Evolutionary conservation across 768 basidiomycete genomes (phyloP).

Genomic region (Leucocoprinus sp.): DNA sequence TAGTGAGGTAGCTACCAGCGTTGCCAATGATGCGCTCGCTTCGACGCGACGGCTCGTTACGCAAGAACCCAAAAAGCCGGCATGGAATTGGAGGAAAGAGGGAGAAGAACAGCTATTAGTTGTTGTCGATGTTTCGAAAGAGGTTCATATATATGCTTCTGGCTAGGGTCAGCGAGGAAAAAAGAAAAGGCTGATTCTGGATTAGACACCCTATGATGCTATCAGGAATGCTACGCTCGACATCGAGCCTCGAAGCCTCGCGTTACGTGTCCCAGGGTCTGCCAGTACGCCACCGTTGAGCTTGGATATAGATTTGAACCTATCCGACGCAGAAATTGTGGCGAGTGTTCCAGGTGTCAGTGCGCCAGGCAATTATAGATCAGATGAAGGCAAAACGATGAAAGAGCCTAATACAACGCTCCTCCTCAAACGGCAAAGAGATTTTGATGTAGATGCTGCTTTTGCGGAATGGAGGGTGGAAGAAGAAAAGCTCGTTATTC

Average conservation of each 20-base stretch:
- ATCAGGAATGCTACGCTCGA: conserved; percentile 49
- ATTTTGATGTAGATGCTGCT: conserved; percentile 55
- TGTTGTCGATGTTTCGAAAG: conserved; percentile 41
- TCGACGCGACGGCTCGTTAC: not conserved
- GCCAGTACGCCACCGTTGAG: conserved; percentile 20
- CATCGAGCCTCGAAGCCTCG: conserved; percentile 52
- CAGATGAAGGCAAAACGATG: conserved; percentile 13
- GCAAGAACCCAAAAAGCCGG: conserved; percentile 4
- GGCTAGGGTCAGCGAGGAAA: conserved; percentile 16
- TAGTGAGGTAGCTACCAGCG: conserved; percentile 15
- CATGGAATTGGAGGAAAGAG: conserved; percentile 49
- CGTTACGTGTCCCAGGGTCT: conserved; percentile 38
- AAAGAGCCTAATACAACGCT: conserved; percentile 28
- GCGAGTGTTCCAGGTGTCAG: conserved; percentile 7
- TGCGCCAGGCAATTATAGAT: conserved; percentile 4
- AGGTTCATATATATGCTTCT: conserved; percentile 34
- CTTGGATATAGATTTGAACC: conserved; percentile 51
- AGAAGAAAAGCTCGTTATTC: conserved; percentile 40
- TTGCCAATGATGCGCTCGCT: not conserved
- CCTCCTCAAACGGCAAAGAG: conserved; percentile 47
- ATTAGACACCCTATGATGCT: conserved; percentile 35
- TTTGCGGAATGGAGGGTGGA: conserved; percentile 61
- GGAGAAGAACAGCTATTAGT: conserved; percentile 35
- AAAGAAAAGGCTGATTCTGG: conserved; percentile 19
- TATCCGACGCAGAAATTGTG: conserved; percentile 47